Percentiles rank a stretch among this genome's conserved stretches.
Conservation (phyloP, 495 filamentous ascomycete genomes). For the Clohesyomyces aquaticus region DNA sequence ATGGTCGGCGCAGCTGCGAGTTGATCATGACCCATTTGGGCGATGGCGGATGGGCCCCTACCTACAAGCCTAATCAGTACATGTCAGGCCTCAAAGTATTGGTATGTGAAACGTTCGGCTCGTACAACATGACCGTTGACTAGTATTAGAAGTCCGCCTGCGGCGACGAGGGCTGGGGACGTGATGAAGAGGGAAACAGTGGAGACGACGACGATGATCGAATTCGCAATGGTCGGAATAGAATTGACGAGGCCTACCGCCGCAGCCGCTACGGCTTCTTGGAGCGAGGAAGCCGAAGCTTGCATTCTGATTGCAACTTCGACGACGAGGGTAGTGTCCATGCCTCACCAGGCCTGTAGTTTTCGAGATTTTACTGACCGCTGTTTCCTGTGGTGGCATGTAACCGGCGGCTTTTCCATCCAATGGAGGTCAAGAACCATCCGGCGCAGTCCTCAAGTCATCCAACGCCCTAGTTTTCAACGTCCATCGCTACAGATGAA, state of each 20-base stretch:
- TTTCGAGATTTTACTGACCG: too few relatives aligned
- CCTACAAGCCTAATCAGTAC: not conserved
- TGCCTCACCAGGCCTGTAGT: not conserved
- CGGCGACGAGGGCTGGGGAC: slow-evolving; percentile 10
- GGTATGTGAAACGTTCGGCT: not conserved
- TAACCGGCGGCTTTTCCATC: too few relatives aligned
- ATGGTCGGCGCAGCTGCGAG: slow-evolving; percentile 18
- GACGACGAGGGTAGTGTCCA: not conserved
- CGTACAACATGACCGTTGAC: not conserved
- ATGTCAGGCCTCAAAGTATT: not conserved
- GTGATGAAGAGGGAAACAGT: slow-evolving; percentile 4
- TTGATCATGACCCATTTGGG: slow-evolving; percentile 1
- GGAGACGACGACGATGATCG: not conserved
- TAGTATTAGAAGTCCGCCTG: not conserved
- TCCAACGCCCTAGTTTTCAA: too few relatives aligned
- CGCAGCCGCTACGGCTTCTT: not conserved
- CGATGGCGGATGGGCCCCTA: not conserved
- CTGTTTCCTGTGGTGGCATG: too few relatives aligned
- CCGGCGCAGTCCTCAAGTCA: too few relatives aligned
- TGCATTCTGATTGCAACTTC: not conserved
- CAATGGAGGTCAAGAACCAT: too few relatives aligned
- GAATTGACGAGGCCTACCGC: not conserved
- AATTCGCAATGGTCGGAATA: not conserved
- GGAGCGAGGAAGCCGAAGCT: not conserved
- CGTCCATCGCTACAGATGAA: too few relatives aligned